A percentile compares a stretch with the other conserved stretches of the same genome.
These are phyloP conservation scores for Candida verbasci DNA, from an alignment of 805 yeast species.

Conservation along the genomic window DNA sequence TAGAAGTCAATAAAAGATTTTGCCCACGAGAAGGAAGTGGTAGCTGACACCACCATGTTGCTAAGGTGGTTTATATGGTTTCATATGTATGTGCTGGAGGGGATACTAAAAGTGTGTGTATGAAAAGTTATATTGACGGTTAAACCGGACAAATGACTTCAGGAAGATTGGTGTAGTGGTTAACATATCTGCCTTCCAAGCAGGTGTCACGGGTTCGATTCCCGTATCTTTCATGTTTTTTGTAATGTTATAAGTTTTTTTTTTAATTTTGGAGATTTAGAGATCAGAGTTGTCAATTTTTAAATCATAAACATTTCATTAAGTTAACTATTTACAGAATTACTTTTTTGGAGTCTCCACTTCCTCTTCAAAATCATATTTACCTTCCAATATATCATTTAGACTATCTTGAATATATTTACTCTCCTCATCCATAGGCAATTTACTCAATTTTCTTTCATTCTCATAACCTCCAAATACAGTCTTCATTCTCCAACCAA, in stretches of 20 bases:
- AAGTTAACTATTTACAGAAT: not conserved
- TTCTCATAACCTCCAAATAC: constrained; percentile 66
- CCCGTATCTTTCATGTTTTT: constrained; percentile 86
- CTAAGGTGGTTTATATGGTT: too few relatives aligned
- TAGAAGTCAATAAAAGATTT: too few relatives aligned
- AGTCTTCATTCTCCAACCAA: constrained; percentile 62
- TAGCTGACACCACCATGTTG: too few relatives aligned
- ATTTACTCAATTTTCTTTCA: constrained; percentile 39
- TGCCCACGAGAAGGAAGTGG: too few relatives aligned
- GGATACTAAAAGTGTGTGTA: too few relatives aligned
- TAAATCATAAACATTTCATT: not conserved
- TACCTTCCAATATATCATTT: constrained; percentile 46
- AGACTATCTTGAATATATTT: constrained; percentile 51
- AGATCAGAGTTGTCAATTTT: not conserved
- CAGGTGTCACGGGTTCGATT: constrained; percentile 93
- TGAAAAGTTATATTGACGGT: too few relatives aligned
- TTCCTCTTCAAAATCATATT: constrained; percentile 26
- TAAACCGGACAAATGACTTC: too few relatives aligned
- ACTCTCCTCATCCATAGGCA: constrained; percentile 55
- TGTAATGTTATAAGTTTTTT: too few relatives aligned
- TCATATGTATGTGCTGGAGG: too few relatives aligned
- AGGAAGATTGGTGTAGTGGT: constrained; percentile 93
- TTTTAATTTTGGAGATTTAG: constrained; percentile 17
- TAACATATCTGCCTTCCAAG: constrained; percentile 92
- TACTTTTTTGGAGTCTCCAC: not conserved